Base-by-base conservation (phyloP, 2,329 filamentous ascomycete species). In the Paecilomyces niveus region DNA sequence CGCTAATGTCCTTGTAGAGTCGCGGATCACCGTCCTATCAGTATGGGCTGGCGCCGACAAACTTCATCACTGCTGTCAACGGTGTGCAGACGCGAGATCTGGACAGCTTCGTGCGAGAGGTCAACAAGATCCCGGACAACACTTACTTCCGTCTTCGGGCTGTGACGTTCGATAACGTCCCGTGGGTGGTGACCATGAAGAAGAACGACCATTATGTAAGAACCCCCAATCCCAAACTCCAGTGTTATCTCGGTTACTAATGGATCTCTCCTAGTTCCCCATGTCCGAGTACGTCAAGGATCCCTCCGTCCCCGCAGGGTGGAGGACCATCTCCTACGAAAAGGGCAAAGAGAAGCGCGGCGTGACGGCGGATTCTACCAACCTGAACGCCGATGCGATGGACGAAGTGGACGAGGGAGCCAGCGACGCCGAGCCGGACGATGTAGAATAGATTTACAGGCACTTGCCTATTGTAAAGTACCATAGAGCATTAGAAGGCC, bases 181-280 rank as follows among this genome's bases (percentile, higher is more conserved):
- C 93, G 3, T 99, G 94, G 92, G 92, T 99, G n/a, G 90, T 95
- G 45, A 99, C 94, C 8, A 96, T 99, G 90, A 99, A 99, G 86
- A 97, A 97, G 84, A 97, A 97, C 67, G 93, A 99, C 72, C 94
- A 99, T 75, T 99, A 99, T 73, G 79, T 81, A 67, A 70, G 77
- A 71, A 33, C 29, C 52, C 50, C 15, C 21, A 35, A 24, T 26
- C 15, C 15, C 24, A 5, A 13, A 24, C n/a, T 18, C 22, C 52
- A 15, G 3, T 45, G 39, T 22, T 18, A 11, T 5, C 22, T 10
- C 49, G 3, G n/a, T 24, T 35, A 52, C 49, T 66, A 56, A 65
- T 60, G 26, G 26, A 5, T 26, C 33, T 50, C 13, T 39, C 3
- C 33, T 59, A 80, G 77, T 88, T 87, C 76, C 84, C 85, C 2